Evolutionary conservation across 352 stramenopile species (phyloP).

Genomic region (Phytophthora europaea): DNA sequence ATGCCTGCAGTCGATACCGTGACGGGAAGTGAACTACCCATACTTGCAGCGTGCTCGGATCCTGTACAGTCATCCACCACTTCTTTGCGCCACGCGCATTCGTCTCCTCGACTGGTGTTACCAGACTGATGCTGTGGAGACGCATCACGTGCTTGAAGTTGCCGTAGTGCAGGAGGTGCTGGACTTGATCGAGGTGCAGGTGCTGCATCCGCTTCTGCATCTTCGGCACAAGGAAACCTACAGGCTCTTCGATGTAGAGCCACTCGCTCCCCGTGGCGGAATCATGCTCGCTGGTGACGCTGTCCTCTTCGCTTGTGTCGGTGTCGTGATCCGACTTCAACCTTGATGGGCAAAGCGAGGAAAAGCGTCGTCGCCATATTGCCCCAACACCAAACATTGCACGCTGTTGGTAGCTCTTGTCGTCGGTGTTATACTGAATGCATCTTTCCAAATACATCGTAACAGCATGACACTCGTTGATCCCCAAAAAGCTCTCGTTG

Average conservation of each 20-base stretch:
- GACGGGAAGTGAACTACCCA: slow-evolving; percentile 76
- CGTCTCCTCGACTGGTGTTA: slow-evolving; percentile 64
- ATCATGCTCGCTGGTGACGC: slow-evolving; percentile 25
- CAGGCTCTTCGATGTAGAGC: slow-evolving; percentile 67
- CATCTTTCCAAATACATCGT: slow-evolving; percentile 29
- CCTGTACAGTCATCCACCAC: slow-evolving; percentile 81
- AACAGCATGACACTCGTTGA: slow-evolving; percentile 1
- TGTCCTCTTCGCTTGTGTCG: slow-evolving; percentile 32
- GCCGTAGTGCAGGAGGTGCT: slow-evolving; percentile 65
- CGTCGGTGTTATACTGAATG: slow-evolving; percentile 17
- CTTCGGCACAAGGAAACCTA: slow-evolving; percentile 55
- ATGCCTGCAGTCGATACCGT: slow-evolving; percentile 44
- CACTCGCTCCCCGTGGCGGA: slow-evolving; percentile 49
- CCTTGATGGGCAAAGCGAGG: slow-evolving; percentile 11
- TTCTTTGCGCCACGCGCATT: slow-evolving; percentile 35
- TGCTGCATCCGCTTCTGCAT: slow-evolving; percentile 52
- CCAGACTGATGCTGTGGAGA: slow-evolving; percentile 67
- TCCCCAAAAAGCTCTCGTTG: slow-evolving; percentile 18
- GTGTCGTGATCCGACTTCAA: slow-evolving; percentile 21
- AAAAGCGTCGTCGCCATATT: slow-evolving; percentile 15
- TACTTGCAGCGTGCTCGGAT: slow-evolving; percentile 59
- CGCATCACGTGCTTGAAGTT: slow-evolving; percentile 63
- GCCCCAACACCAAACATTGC: slow-evolving; percentile 21
- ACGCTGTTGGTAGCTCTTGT: neutral
- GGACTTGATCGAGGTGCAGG: slow-evolving; percentile 72